Percentiles rank a stretch among this genome's conserved stretches.
These are phyloP conservation scores for Geosmithia putterillii DNA, from an alignment of 2,329 filamentous ascomycete species.

Conservation along the genomic window DNA sequence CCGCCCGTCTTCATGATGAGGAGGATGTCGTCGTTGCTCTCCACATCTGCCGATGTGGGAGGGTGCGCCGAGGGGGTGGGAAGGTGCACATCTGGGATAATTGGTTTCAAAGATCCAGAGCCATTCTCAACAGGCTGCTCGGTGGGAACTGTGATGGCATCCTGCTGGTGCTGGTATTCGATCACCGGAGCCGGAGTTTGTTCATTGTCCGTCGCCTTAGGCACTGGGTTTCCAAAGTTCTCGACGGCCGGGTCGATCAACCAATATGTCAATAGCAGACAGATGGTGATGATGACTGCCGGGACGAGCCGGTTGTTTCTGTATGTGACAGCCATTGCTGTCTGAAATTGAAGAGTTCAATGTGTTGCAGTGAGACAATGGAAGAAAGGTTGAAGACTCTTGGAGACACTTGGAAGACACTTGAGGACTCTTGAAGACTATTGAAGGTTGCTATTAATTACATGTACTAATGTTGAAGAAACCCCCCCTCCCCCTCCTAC, in stretches of 20 bases:
- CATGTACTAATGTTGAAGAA: no score
- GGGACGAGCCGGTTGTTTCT: conserved; percentile 11
- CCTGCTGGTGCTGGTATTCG: neutral
- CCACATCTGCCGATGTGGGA: no score
- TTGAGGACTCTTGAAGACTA: no score
- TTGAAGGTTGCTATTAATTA: no score
- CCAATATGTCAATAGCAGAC: conserved; percentile 7
- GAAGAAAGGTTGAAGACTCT: no score
- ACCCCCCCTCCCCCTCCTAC: no score
- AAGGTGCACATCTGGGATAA: neutral
- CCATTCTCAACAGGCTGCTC: neutral
- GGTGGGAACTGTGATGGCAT: no score
- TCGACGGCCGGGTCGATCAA: conserved; percentile 8
- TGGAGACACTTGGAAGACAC: no score
- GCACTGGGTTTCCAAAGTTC: conserved; percentile 1
- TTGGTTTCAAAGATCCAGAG: neutral
- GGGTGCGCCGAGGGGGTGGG: neutral
- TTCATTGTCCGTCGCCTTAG: neutral
- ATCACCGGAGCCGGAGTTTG: neutral
- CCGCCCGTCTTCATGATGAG: conserved; percentile 13
- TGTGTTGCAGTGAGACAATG: no score
- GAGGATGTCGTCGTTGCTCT: conserved; percentile 9
- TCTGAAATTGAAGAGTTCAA: neutral
- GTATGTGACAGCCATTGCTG: conserved; percentile 9
- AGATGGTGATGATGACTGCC: conserved; percentile 9